Base-by-base conservation (phyloP, 1,284 basidiomycete species). In the Heliocybe sulcata region DNA sequence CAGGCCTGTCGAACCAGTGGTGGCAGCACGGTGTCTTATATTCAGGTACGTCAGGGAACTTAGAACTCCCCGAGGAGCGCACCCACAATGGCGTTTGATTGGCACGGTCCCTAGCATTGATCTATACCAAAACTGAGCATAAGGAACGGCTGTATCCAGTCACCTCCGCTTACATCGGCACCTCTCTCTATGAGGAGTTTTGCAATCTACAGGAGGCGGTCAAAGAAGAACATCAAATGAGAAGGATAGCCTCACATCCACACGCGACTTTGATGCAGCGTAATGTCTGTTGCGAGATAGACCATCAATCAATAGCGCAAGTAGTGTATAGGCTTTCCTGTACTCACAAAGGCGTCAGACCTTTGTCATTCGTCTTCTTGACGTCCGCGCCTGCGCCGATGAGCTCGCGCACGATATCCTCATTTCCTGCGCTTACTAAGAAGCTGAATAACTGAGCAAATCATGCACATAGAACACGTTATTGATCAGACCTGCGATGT, bases 41-140 rank as follows among this genome's bases (percentile, higher is more conserved):
- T 53, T 54, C n/a, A 53, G 58, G 57, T 58, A 56, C 63, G 57
- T 60, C 38, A 42, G 38, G 3, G 16, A 42, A 45, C 62, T 58
- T 57, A 55, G 58, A 19, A 57, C 9, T 42, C 16, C 16, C 38
- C 12, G 19, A 42, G 16, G 16, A 20, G 33, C 20, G 25, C 35
- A 71, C 88, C 54, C 64, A 92, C 91, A 98, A 76, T 52, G 94
- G 91, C 52, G 86, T 77, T 72, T 98, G 94, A 66, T 88, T 92
- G 23, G 94, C 92, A 62, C 85, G 87, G 76, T 98, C 94, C 71
- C 83, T 87, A 35, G 87, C 87, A 66, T 97, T 98, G 72, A 94
- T 90, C 92, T 95, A 62, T 55, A 35, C n/a, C 11, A 23, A 9
- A 12, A 47, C 49, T 70, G 49, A 70, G 12, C 29, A 31, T 12